These are phyloP conservation scores for Phialemonium atrogriseum DNA, from an alignment of 2,329 filamentous ascomycete species.

Conservation along the genomic window DNA sequence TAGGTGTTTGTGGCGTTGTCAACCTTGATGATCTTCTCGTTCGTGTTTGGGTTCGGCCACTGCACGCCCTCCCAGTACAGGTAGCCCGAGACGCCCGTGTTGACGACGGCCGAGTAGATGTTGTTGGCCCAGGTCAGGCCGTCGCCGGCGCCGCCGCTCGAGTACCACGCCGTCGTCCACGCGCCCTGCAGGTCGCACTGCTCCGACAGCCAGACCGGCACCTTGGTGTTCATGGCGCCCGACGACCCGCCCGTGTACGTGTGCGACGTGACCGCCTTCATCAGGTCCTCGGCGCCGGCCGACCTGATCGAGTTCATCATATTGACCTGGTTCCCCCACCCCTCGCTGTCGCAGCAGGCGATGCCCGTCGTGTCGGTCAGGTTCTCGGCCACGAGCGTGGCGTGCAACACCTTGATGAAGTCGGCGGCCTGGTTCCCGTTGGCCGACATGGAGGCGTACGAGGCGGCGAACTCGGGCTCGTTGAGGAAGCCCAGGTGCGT, in stretches of 20 bases:
- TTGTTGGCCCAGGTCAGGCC: constrained; percentile 48
- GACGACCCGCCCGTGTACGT: constrained; percentile 31
- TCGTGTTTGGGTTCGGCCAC: constrained; percentile 22
- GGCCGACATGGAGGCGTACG: constrained; percentile 43
- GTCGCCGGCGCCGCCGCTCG: constrained; percentile 35
- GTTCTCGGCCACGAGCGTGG: constrained; percentile 24
- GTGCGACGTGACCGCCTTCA: constrained; percentile 29
- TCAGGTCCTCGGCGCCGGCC: constrained; percentile 20
- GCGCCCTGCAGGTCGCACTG: constrained; percentile 35
- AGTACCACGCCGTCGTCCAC: constrained; percentile 38
- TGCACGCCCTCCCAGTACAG: constrained; percentile 45
- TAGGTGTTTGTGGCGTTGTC: constrained; percentile 21
- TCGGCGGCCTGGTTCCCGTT: constrained; percentile 67
- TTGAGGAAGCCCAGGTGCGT: constrained; percentile 40
- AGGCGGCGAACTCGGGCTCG: constrained; percentile 31
- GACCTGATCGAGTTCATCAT: constrained; percentile 27
- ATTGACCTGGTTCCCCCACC: constrained; percentile 27
- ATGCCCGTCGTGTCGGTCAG: constrained; percentile 22
- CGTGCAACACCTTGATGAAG: constrained; percentile 39
- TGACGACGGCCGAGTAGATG: constrained; percentile 39
- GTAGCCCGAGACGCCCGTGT: constrained; percentile 40
- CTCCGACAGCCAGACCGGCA: constrained; percentile 44
- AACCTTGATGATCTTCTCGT: constrained; percentile 24
- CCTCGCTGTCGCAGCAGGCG: constrained; percentile 29
- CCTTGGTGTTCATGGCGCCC: constrained; percentile 29